A percentile compares a stretch with the other conserved stretches of the same genome.
These are phyloP conservation scores for Linderniella brevidens DNA, from an alignment of 257 asterid species.

Conservation along the genomic window DNA sequence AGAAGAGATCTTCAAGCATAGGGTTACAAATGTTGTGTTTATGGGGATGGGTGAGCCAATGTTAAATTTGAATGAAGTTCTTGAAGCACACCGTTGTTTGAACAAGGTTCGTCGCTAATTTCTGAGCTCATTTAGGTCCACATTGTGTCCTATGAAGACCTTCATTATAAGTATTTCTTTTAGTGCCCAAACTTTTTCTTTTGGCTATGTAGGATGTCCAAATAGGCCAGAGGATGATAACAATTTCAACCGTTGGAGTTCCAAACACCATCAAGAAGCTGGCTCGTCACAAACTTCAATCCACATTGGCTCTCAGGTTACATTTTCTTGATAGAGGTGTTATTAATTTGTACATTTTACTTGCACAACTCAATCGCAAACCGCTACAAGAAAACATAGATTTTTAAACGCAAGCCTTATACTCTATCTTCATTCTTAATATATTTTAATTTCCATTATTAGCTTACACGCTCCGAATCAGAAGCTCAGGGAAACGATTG, in stretches of 20 bases:
- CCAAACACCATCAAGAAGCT: constrained; percentile 77
- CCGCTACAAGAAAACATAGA: no score
- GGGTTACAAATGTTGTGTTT: constrained; percentile 91
- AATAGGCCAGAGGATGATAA: constrained; percentile 98
- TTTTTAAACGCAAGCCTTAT: no score
- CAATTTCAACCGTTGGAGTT: constrained; percentile 94
- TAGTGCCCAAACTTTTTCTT: constrained; percentile 8
- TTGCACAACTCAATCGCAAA: not conserved
- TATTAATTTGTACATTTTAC: not conserved
- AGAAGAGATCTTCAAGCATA: constrained; percentile 71
- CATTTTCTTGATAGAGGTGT: not conserved
- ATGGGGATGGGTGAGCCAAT: constrained; percentile 99
- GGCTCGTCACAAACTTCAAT: constrained; percentile 89
- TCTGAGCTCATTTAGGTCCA: not conserved
- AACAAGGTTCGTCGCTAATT: constrained; percentile 46
- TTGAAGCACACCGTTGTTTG: constrained; percentile 86
- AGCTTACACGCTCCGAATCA: constrained; percentile 95
- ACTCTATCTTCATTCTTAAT: no score
- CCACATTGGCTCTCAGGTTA: constrained; percentile 88
- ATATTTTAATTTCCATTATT: constrained; percentile 8
- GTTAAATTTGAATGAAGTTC: constrained; percentile 86
- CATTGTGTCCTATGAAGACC: not conserved
- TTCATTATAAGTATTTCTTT: not conserved
- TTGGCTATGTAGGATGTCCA: constrained; percentile 47
- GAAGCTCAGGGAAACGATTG: constrained; percentile 68